Conservation (phyloP, 1,139 yeast genomes). For the Suhomyces bokatorum region DNA sequence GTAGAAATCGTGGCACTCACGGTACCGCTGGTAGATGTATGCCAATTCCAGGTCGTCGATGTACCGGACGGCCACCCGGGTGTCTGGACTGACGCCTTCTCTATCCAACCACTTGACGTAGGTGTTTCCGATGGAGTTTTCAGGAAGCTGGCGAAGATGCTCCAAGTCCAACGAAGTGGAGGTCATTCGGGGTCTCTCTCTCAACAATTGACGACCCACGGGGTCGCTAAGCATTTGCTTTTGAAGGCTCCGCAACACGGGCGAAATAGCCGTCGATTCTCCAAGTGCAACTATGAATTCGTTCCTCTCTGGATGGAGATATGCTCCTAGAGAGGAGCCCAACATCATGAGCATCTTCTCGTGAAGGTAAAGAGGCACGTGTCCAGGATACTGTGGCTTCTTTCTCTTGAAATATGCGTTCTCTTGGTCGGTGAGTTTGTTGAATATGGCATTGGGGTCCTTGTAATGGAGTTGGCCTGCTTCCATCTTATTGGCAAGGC, state of each 20-base stretch:
- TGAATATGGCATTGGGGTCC: constrained; percentile 34
- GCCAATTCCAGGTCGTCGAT: constrained; percentile 91
- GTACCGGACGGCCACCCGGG: constrained; percentile 81
- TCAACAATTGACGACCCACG: constrained; percentile 72
- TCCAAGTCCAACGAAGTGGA: constrained; percentile 67
- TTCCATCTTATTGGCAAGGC: constrained; percentile 60
- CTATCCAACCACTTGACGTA: constrained; percentile 80
- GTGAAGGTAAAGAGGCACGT: constrained; percentile 66
- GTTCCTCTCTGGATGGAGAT: constrained; percentile 75
- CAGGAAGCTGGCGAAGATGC: constrained; percentile 59
- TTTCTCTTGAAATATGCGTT: constrained; percentile 39
- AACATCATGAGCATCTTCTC: constrained; percentile 67
- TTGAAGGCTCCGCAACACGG: constrained; percentile 62
- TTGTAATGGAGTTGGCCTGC: constrained; percentile 51
- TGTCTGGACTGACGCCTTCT: constrained; percentile 93
- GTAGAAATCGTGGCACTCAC: constrained; percentile 96
- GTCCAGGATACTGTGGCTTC: constrained; percentile 67
- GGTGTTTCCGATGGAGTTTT: constrained; percentile 73
- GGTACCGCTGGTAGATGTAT: constrained; percentile 84
- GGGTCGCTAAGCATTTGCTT: constrained; percentile 73
- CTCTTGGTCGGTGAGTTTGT: constrained; percentile 27
- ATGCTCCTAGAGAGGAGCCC: constrained; percentile 83
- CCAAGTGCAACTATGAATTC: constrained; percentile 92
- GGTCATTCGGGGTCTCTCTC: constrained; percentile 83
- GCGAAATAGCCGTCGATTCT: constrained; percentile 81